Evolutionary conservation across 1,139 yeast species (phyloP).

Genomic region (Saccharomycopsis hybrid): DNA sequence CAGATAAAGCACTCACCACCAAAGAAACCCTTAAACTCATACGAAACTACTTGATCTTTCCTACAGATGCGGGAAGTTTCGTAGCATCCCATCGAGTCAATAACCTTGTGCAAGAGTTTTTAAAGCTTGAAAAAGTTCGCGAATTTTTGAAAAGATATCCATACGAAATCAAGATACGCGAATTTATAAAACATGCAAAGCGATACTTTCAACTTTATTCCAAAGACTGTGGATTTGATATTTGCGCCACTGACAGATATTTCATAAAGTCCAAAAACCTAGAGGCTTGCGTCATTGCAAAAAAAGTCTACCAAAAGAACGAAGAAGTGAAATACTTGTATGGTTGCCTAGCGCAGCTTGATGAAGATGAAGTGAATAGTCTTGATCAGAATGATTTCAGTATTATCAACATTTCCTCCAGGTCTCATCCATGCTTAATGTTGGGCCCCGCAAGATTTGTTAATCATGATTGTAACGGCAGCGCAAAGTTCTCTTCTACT

Average conservation of each 20-base stretch:
- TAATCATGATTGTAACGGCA: constrained; percentile 41
- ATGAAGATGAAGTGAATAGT: constrained; percentile 30
- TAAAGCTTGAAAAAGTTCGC: constrained; percentile 27
- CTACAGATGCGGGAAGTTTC: constrained; percentile 18
- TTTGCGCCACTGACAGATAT: constrained; percentile 39
- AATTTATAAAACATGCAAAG: constrained; percentile 33
- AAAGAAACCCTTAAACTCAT: constrained; percentile 23
- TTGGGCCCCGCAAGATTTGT: constrained; percentile 44
- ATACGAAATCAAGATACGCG: constrained; percentile 22
- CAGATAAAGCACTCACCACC: constrained; percentile 23
- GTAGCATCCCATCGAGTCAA: constrained; percentile 17
- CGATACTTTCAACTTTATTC: constrained; percentile 33
- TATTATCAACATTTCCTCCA: constrained; percentile 33
- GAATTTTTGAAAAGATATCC: constrained; percentile 27
- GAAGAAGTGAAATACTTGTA: constrained; percentile 32
- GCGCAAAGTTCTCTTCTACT: constrained; percentile 33
- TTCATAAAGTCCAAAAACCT: constrained; percentile 24
- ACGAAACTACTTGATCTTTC: constrained; percentile 22
- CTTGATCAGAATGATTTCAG: constrained; percentile 34
- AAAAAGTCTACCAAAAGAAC: constrained; percentile 29
- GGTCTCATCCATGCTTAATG: constrained; percentile 35
- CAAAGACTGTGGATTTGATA: constrained; percentile 36
- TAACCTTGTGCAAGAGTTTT: constrained; percentile 28
- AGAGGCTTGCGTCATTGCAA: constrained; percentile 39
- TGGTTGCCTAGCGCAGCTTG: constrained; percentile 35